Base-by-base conservation (phyloP, 2,329 filamentous ascomycete genomes). In the Chalaropsis ovoidea region DNA sequence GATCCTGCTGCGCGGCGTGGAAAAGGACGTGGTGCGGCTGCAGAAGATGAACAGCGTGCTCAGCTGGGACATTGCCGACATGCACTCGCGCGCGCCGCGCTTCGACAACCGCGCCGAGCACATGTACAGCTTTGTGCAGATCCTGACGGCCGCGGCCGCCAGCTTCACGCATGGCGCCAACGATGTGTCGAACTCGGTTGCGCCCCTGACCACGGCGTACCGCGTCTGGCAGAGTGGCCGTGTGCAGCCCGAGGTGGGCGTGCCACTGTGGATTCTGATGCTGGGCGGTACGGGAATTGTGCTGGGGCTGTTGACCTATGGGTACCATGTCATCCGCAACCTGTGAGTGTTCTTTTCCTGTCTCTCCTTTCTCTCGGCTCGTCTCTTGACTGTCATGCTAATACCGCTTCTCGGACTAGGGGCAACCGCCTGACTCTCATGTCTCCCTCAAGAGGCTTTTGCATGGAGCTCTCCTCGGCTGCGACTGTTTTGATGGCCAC, bases 311-410 rank as follows among this genome's bases (percentile, higher is more conserved):
- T 76, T 81, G 74, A 83, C 81, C 10, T 86, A 84, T 69, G 83
- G 83, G 7, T 86, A 85, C 72, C 82, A 85, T 70, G 84, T 86
- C 70, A 83, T 84, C 79, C 77, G 79, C 63, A 79, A 79, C 60
- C 76, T 83, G 65, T 66, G 39, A 60, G 63, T 43, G 0, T 58
- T 19, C 10, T 31, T 52, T 7, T 61, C 22, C 31, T 6, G 6
- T 62, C 7, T n/a, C 56, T 22, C 7, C 22, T 17, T 19, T 45
- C 5, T 15, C 39, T 39, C 1, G 8, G 1, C 35, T 39, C 35
- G 1, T 39, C 35, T 39, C 35, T 39, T 39, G 7, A 4, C 19
- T 52, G 10, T 47, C 24, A 11, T 41, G 13, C 31, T 52, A 27
- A 66, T 43, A 47, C 17, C 7, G 10, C 15, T 49, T 24, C 35